Conservation (phyloP, 768 basidiomycete genomes). For the Pleurotus tuoliensis region DNA sequence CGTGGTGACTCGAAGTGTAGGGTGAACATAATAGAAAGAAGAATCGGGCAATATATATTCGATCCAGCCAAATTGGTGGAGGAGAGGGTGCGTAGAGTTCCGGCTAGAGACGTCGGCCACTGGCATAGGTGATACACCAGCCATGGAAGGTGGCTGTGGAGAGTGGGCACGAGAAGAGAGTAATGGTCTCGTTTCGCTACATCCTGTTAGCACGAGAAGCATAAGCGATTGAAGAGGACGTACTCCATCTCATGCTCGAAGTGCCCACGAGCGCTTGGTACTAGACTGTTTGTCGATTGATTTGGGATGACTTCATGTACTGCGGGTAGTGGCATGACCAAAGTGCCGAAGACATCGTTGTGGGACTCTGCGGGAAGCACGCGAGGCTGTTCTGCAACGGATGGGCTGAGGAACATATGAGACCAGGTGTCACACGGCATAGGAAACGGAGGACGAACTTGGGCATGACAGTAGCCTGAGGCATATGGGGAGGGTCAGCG, state of each 20-base stretch:
- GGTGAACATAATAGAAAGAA: slow-evolving; percentile 66
- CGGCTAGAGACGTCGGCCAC: slow-evolving; percentile 13
- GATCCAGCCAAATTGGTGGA: slow-evolving; percentile 66
- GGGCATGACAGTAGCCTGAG: slow-evolving; percentile 7
- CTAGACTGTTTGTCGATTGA: slow-evolving; percentile 19
- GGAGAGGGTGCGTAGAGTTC: slow-evolving; percentile 26
- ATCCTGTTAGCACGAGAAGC: not conserved
- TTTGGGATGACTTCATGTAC: slow-evolving; percentile 34
- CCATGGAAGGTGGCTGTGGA: slow-evolving; percentile 12
- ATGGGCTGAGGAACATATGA: slow-evolving; percentile 14
- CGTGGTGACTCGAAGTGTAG: slow-evolving; percentile 57
- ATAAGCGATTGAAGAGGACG: slow-evolving; percentile 8
- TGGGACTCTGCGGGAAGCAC: slow-evolving; percentile 18
- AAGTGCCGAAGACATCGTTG: slow-evolving; percentile 20
- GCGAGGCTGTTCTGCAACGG: slow-evolving; percentile 13
- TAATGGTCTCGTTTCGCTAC: slow-evolving; percentile 53
- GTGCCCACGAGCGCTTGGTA: slow-evolving; percentile 1
- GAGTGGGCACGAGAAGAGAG: slow-evolving; percentile 34
- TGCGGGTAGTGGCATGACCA: slow-evolving; percentile 41
- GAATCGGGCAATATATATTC: slow-evolving; percentile 76
- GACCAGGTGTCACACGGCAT: not conserved
- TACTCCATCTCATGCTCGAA: slow-evolving; percentile 25
- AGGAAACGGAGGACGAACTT: slow-evolving; percentile 22
- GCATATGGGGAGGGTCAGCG: slow-evolving; percentile 27
- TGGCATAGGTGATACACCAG: slow-evolving; percentile 21